These are phyloP conservation scores for Ogataea hybrid DNA, from an alignment of 1,139 yeast species.

Conservation along the genomic window DNA sequence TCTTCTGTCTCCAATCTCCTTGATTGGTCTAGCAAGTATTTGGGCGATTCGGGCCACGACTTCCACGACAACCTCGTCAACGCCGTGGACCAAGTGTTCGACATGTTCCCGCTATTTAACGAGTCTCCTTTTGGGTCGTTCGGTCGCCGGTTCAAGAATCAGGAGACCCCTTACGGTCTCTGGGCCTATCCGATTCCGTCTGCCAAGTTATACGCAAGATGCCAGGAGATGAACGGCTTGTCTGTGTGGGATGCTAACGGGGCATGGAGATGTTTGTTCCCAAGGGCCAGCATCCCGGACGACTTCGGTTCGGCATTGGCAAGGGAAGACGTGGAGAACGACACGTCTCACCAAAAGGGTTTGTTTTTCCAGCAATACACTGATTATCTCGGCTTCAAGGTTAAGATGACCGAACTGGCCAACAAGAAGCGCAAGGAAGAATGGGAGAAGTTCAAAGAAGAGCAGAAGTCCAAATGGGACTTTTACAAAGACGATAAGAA, in stretches of 20 bases:
- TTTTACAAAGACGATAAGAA: slow-evolving; percentile 28
- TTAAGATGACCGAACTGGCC: slow-evolving; percentile 44
- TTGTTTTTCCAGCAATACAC: slow-evolving; percentile 60
- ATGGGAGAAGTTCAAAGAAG: slow-evolving; percentile 24
- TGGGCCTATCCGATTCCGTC: slow-evolving; percentile 65
- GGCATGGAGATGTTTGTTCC: slow-evolving; percentile 86
- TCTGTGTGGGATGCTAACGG: slow-evolving; percentile 81
- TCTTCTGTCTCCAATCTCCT: slow-evolving; percentile 17
- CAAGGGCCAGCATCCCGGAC: slow-evolving; percentile 43
- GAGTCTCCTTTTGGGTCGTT: slow-evolving; percentile 8
- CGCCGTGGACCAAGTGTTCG: slow-evolving; percentile 5
- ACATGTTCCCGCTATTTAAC: slow-evolving; percentile 2
- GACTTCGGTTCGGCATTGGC: slow-evolving; percentile 38
- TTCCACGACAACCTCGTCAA: slow-evolving; percentile 3
- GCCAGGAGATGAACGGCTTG: slow-evolving; percentile 61
- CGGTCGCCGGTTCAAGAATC: slow-evolving; percentile 11
- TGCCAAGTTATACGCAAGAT: slow-evolving; percentile 55
- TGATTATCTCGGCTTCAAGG: slow-evolving; percentile 66
- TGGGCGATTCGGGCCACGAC: slow-evolving; percentile 7
- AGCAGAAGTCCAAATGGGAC: slow-evolving; percentile 33
- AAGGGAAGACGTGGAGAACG: slow-evolving; percentile 48
- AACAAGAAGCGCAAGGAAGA: slow-evolving; percentile 24
- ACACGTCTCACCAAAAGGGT: slow-evolving; percentile 37
- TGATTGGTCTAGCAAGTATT: slow-evolving; percentile 18
- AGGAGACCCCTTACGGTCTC: slow-evolving; percentile 38